Evolutionary conservation across 2,329 filamentous ascomycete genomes (phyloP), one percentile per base, ranked within the genome.

Genomic region (Ceratocystis cacaofunesta): DNA sequence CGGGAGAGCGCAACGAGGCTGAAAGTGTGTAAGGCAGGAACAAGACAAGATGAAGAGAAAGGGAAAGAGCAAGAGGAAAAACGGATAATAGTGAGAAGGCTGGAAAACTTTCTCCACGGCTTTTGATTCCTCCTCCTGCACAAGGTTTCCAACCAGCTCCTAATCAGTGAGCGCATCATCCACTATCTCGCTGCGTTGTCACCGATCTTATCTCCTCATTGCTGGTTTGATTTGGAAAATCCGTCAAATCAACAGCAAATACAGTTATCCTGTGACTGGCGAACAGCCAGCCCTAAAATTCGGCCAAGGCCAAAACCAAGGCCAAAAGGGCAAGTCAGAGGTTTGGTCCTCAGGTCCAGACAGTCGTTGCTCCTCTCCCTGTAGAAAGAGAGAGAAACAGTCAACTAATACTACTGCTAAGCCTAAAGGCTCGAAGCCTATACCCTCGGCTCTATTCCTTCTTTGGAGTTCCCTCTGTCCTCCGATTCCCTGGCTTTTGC

Each of bases 391-490:
- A 15, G 36, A 41, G 10, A 41, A 41, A 5, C 36, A 41, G 36
- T 41, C 36, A 41, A 41, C 12, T 41, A 41, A 41, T 41, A 41
- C 36, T 4, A 12, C 10, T 41, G 36, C 36, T 41, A 41, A 12
- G 36, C 10, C 10, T 15, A 41, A 15, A 41, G 10, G 36, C 36
- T 41, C 36, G 36, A 41, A 19, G 25, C 48, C 48, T 58, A 36
- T 58, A 30, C 55, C 55, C 55, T 58, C 55, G 28, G 55, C 55
- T 58, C 55, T 30, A 58, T 58, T 58, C 55, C 55, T 58, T 58
- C 55, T 32, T 30, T 36, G 28, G 55, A 58, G 55, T n/a, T 58
- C 55, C 5, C 55, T 58, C n/a, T 10, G 8, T 55, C 4, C 30
- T 15, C 55, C 32, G 28, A 6, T 58, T 36, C 55, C 55, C 55